Evolutionary conservation across 257 asterid genomes (phyloP).

Genomic region (Echites panduratus): DNA sequence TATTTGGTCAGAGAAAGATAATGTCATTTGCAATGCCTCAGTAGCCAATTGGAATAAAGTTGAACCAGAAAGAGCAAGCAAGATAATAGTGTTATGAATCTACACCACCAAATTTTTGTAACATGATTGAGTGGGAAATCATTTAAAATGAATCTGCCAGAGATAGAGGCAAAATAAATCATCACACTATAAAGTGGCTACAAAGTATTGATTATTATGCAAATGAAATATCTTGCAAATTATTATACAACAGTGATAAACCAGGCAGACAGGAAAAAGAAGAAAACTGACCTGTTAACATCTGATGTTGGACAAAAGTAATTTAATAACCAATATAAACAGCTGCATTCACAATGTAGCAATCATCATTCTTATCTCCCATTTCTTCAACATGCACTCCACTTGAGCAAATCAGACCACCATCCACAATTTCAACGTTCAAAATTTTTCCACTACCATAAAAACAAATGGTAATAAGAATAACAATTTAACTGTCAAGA

Average conservation of each 20-base stretch:
- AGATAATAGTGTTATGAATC: neutral
- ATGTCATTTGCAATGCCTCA: neutral
- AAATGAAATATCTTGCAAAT: neutral
- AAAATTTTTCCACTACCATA: conserved; percentile 63
- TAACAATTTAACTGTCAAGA: neutral
- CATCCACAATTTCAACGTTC: conserved; percentile 78
- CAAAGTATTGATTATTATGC: neutral
- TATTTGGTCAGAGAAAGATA: neutral
- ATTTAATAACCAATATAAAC: conserved; percentile 85
- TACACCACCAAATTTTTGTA: neutral
- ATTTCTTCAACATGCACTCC: conserved; percentile 93
- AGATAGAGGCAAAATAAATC: neutral
- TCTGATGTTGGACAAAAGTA: neutral
- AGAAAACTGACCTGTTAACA: conserved; percentile 27
- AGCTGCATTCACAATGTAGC: conserved; percentile 93
- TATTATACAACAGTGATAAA: neutral
- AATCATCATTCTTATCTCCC: conserved; percentile 91
- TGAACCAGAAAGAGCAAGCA: neutral
- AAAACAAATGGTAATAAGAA: conserved; percentile 1
- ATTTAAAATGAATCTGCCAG: neutral
- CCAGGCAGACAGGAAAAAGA: neutral
- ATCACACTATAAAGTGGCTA: neutral
- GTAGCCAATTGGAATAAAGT: neutral
- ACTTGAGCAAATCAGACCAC: conserved; percentile 86
- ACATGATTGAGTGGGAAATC: neutral